Evolutionary conservation across 306 rosid species (phyloP), one percentile per base, ranked within the genome.

Genomic region (Leucaena leucocephala): DNA sequence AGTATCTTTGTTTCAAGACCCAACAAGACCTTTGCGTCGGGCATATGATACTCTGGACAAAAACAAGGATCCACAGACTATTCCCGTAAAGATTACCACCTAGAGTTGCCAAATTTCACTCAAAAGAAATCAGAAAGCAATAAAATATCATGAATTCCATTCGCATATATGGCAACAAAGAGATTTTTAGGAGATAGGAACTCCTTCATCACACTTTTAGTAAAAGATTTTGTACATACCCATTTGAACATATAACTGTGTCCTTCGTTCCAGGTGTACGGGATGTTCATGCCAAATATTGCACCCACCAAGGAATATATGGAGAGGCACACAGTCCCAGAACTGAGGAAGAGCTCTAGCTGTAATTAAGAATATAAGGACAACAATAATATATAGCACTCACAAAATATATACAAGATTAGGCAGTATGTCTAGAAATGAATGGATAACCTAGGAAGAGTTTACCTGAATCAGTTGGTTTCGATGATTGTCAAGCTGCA

Each of bases 1-100:
- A 45, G 69, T 46, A 70, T 36, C 67, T 70, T 43, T 38, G 52
- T 76, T 64, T 93, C 92, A 94, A 77, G 98, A 89, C 77, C 93
- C 97, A 50, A 94, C 90, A 48, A 94, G 94, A 66, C 98, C 98
- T 86, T 88, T 94, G 85, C 89, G 94, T 68, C 97, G 86, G n/a
- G 98, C 98, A 79, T 92, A 92, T 3, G 94, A 72, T 69, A 89
- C 83, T 75, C 90, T 75, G 38, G 87, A 80, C 36, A 92, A 4
- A 86, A 92, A 91, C 76, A 94, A 12, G 11, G 90, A 72, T 52
- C 85, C 88, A 40, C 97, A 84, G 59, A 43, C 83, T 69, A 87
- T 61, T 85, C 94, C 98, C 3, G 86, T 54, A 36, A 87, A 22
- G 49, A 90, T 87, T 78, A 92, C 91, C 89, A 94, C 98, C 98